Evolutionary conservation across 1,284 basidiomycete genomes (phyloP).

Genomic region (Puccinia triticina): DNA sequence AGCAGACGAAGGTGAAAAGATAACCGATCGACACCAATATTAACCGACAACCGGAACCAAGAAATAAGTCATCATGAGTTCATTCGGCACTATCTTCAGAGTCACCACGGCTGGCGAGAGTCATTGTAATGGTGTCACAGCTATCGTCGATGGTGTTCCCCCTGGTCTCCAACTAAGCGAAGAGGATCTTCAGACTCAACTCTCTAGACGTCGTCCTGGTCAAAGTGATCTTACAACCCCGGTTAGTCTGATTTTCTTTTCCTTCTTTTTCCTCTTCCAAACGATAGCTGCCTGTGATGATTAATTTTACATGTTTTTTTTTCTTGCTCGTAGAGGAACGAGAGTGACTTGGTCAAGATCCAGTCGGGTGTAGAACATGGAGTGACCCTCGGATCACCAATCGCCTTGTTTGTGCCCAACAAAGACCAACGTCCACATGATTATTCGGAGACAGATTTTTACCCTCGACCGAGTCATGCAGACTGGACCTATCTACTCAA

Average conservation of each 20-base stretch:
- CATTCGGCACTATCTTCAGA: constrained; percentile 84
- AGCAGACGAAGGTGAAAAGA: too few relatives aligned
- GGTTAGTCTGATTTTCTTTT: constrained; percentile 20
- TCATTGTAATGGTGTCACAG: constrained; percentile 94
- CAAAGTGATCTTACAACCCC: constrained; percentile 97
- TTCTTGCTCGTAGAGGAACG: constrained; percentile 69
- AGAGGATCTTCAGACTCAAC: constrained; percentile 85
- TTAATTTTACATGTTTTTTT: neutral
- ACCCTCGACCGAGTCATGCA: constrained; percentile 94
- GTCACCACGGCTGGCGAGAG: constrained; percentile 98
- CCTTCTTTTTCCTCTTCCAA: too few relatives aligned
- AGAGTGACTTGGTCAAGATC: constrained; percentile 91
- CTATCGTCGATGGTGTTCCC: constrained; percentile 95
- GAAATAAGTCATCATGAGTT: constrained; percentile 16
- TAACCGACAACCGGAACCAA: neutral
- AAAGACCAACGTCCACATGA: constrained; percentile 98
- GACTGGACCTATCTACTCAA: constrained; percentile 99
- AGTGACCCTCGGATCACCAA: constrained; percentile 94
- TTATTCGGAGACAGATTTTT: constrained; percentile 84
- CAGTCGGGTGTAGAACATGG: constrained; percentile 94
- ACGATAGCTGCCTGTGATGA: too few relatives aligned
- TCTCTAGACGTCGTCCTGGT: constrained; percentile 87
- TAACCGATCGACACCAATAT: too few relatives aligned
- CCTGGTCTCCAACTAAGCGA: constrained; percentile 84
- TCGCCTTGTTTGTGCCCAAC: constrained; percentile 92